These are phyloP conservation scores for Haplosporangium gracile DNA, from an alignment of 192 early-diverging fungal species.

Conservation along the genomic window DNA sequence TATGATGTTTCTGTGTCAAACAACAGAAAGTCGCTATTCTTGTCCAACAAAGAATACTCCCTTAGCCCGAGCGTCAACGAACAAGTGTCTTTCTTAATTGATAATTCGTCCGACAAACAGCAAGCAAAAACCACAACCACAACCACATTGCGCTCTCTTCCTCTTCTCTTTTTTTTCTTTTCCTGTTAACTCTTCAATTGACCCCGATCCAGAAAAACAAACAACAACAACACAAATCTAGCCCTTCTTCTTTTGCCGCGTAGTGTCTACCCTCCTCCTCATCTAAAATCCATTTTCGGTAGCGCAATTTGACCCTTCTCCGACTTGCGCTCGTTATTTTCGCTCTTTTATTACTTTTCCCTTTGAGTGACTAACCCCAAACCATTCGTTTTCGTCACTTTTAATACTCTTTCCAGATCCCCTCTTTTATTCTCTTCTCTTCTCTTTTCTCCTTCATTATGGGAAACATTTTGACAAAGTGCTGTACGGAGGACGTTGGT, in stretches of 20 bases:
- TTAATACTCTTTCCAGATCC: neutral
- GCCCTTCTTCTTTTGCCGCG: neutral
- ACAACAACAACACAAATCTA: neutral
- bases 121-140: constrained; percentile 10
- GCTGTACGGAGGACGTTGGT: constrained; percentile 14
- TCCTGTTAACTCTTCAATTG: neutral
- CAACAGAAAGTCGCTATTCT: neutral
- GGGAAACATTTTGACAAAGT: constrained; percentile 39
- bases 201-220: neutral
- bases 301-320: too few relatives aligned
- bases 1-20: neutral
- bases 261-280: neutral
- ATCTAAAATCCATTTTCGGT: neutral
- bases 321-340: too few relatives aligned
- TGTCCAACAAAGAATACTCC: neutral
- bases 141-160: neutral
- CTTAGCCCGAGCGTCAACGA: neutral
- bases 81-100: neutral
- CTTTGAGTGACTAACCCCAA: neutral
- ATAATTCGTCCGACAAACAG: neutral
- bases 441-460: constrained; percentile 9
- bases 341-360: neutral
- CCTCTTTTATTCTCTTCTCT: neutral
- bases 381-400: neutral
- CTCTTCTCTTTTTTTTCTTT: neutral